Evolutionary conservation across 768 basidiomycete species (phyloP).

Genomic region (Xerocomus brunneocitrinus): DNA sequence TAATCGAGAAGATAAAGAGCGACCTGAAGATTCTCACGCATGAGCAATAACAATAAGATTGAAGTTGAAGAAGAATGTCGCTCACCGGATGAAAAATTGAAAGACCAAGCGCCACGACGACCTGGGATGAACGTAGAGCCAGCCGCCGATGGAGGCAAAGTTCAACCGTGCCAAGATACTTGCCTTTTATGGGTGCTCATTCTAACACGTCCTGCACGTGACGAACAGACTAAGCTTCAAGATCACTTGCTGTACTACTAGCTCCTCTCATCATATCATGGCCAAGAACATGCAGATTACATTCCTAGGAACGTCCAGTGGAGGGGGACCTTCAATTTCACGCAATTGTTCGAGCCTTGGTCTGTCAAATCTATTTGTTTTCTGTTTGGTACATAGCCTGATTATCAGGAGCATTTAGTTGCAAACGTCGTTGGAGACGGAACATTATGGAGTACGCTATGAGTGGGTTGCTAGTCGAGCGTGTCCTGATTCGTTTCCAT

Average conservation of each 20-base stretch:
- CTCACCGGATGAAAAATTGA: slow-evolving; percentile 13
- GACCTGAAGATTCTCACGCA: slow-evolving; percentile 8
- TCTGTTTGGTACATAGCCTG: not conserved
- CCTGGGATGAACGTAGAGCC: slow-evolving; percentile 1
- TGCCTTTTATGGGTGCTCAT: slow-evolving; percentile 20
- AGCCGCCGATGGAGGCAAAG: slow-evolving; percentile 8
- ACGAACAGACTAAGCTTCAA: not conserved
- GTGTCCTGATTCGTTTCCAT: slow-evolving; percentile 1
- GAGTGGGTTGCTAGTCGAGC: not conserved
- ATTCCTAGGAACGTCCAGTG: slow-evolving; percentile 74
- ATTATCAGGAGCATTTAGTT: slow-evolving; percentile 27
- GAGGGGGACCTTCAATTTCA: slow-evolving; percentile 68
- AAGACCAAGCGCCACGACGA: slow-evolving; percentile 2
- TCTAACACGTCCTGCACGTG: slow-evolving; percentile 14
- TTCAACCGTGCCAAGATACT: slow-evolving; percentile 15
- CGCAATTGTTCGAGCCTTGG: slow-evolving; percentile 71
- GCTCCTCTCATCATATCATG: slow-evolving; percentile 21
- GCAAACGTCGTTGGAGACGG: slow-evolving; percentile 52
- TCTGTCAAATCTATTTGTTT: slow-evolving; percentile 3
- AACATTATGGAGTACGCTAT: slow-evolving; percentile 61
- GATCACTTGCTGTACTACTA: not conserved
- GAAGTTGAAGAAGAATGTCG: not conserved
- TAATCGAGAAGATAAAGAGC: slow-evolving; percentile 7
- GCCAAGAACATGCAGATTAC: slow-evolving; percentile 48
- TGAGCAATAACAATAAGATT: not conserved